Conservation (phyloP, 1,139 yeast species). For the Geotrichum klebahnii region DNA sequence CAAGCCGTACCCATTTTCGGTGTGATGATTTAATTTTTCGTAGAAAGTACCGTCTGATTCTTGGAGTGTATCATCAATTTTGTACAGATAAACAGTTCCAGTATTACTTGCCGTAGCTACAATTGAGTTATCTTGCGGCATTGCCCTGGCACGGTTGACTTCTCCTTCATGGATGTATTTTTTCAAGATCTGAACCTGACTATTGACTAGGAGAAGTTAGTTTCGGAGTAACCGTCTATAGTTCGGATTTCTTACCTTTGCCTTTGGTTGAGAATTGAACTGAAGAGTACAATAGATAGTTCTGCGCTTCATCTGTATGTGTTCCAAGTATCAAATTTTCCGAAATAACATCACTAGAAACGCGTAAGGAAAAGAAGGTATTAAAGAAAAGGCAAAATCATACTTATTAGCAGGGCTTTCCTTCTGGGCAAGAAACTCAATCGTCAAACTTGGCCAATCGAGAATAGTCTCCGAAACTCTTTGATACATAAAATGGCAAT, state of each 20-base stretch:
- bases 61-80: slow-evolving; percentile 1
- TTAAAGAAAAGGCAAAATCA: neutral
- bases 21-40: slow-evolving; percentile 52
- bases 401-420: slow-evolving; percentile 8
- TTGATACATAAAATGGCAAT: slow-evolving; percentile 85
- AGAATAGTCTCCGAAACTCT: slow-evolving; percentile 65
- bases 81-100: slow-evolving; percentile 63
- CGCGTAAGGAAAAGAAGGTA: slow-evolving; percentile 15
- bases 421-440: slow-evolving; percentile 40
- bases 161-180: slow-evolving; percentile 22
- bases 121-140: slow-evolving; percentile 71
- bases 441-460: slow-evolving; percentile 54
- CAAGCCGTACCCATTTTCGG: slow-evolving; percentile 67
- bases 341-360: slow-evolving; percentile 23
- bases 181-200: slow-evolving; percentile 37
- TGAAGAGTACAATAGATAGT: slow-evolving; percentile 54
- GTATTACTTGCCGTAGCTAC: slow-evolving; percentile 76
- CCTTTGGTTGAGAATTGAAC: slow-evolving; percentile 21
- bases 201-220: slow-evolving; percentile 31
- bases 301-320: slow-evolving; percentile 75
- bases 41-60: slow-evolving; percentile 5
- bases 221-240: slow-evolving; percentile 23
- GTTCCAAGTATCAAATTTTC: slow-evolving; percentile 68
- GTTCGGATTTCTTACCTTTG: slow-evolving; percentile 26
- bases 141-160: slow-evolving; percentile 69